These are phyloP conservation scores for Rutstroemia sydowiana DNA, from an alignment of 2,329 filamentous ascomycete genomes.

Conservation along the genomic window DNA sequence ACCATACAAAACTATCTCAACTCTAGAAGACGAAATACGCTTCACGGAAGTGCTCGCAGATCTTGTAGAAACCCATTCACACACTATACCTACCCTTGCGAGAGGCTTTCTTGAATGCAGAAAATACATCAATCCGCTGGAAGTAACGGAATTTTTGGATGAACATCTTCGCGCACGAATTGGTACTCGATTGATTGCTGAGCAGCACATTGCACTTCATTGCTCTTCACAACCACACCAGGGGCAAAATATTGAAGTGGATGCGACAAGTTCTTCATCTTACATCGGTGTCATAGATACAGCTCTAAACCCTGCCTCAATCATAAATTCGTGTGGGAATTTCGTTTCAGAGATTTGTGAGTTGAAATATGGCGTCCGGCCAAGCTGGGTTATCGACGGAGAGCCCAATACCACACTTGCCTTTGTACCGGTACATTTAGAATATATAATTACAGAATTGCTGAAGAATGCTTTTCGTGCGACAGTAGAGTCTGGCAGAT, in stretches of 20 bases:
- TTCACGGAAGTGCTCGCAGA: conserved; percentile 93
- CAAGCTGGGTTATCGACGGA: conserved; percentile 72
- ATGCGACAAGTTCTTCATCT: conserved; percentile 36
- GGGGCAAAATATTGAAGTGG: conserved; percentile 20
- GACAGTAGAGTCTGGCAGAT: conserved; percentile 76
- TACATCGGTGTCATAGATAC: conserved; percentile 98
- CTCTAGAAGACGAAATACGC: conserved; percentile 75
- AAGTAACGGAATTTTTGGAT: conserved; percentile 89
- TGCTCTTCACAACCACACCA: conserved; percentile 65
- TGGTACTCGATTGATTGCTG: conserved; percentile 85
- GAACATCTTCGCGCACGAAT: conserved; percentile 90
- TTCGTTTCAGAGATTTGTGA: conserved; percentile 97
- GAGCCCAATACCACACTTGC: conserved; percentile 84
- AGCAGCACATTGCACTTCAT: conserved; percentile 93
- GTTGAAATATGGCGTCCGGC: conserved; percentile 85
- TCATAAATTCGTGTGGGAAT: conserved; percentile 76
- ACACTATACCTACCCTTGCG: conserved; percentile 89
- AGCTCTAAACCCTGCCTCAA: conserved; percentile 69
- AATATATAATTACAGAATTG: conserved; percentile 95
- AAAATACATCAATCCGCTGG: conserved; percentile 73
- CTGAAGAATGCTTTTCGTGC: conserved; percentile 96
- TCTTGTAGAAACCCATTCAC: conserved; percentile 87
- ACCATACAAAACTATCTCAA: conserved; percentile 66
- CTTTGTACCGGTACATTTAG: conserved; percentile 89
- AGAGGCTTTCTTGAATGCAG: conserved; percentile 88